phyloP scores from a whole-genome alignment of 2,329 filamentous ascomycete species.

The Macrophomina tecta region DNA sequence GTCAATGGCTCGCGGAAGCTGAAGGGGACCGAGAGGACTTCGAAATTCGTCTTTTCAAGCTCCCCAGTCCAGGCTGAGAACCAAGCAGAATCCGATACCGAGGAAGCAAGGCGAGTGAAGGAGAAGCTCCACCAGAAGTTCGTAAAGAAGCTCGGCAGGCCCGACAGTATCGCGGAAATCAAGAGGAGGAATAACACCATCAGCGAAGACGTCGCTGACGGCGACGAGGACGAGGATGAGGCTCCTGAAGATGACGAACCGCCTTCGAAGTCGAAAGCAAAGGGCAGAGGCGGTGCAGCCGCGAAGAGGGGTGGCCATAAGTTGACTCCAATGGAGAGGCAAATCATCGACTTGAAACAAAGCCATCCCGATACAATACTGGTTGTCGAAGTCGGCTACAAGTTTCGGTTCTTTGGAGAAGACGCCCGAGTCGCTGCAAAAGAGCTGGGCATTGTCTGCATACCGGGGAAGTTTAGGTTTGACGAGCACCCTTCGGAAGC shows the following conservation, averaged over 20 bases:
- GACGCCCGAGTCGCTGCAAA: constrained; percentile 89
- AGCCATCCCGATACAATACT: constrained; percentile 89
- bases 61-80: constrained; percentile 46
- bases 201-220: constrained; percentile 59
- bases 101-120: constrained; percentile 63
- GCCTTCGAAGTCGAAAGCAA: constrained; percentile 50
- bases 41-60: constrained; percentile 65
- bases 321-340: constrained; percentile 91
- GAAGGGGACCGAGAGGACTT: constrained; percentile 57
- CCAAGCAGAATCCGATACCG: constrained; percentile 54
- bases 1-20: constrained; percentile 40
- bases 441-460: constrained; percentile 92
- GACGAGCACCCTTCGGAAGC: constrained; percentile 94
- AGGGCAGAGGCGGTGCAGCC: constrained; percentile 55
- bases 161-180: constrained; percentile 77
- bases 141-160: constrained; percentile 85
- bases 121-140: constrained; percentile 81
- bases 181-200: constrained; percentile 64
- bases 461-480: constrained; percentile 92
- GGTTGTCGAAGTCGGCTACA: constrained; percentile 96
- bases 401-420: constrained; percentile 96
- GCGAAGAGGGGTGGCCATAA: constrained; percentile 79
- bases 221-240: constrained; percentile 60
- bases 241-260: constrained; percentile 60
- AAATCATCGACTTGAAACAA: constrained; percentile 91